Evolutionary conservation across 2,329 filamentous ascomycete species (phyloP).

Genomic region (Rhinocladiella similis): DNA sequence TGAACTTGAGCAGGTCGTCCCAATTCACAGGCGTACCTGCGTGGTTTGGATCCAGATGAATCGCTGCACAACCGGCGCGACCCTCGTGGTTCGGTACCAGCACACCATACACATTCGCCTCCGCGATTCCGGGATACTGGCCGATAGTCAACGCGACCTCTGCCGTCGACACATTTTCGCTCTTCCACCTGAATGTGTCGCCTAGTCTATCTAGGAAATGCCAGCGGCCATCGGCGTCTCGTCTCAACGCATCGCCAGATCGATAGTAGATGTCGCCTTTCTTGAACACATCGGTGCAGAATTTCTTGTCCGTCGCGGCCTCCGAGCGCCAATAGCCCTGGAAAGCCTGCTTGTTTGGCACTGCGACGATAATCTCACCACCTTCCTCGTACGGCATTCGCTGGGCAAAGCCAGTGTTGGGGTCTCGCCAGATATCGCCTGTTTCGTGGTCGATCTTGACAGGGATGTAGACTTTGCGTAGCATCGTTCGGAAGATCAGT

Average conservation of each 20-base stretch:
- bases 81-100: slow-evolving; percentile 78
- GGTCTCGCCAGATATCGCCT: slow-evolving; percentile 65
- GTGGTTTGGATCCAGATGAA: slow-evolving; percentile 56
- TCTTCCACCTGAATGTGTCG: slow-evolving; percentile 62
- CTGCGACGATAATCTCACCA: slow-evolving; percentile 73
- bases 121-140: slow-evolving; percentile 63
- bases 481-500: slow-evolving; percentile 54
- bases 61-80: slow-evolving; percentile 75
- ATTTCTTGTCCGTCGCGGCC: slow-evolving; percentile 69
- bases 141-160: slow-evolving; percentile 79
- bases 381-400: slow-evolving; percentile 65
- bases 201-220: slow-evolving; percentile 72
- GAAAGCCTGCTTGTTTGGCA: slow-evolving; percentile 65
- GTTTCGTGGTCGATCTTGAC: slow-evolving; percentile 69
- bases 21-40: slow-evolving; percentile 56
- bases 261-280: slow-evolving; percentile 82
- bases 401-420: slow-evolving; percentile 66
- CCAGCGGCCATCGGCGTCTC: slow-evolving; percentile 67
- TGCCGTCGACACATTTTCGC: slow-evolving; percentile 77
- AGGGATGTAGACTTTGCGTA: slow-evolving; percentile 60
- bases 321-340: slow-evolving; percentile 80
- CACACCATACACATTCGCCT: slow-evolving; percentile 87
- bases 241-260: slow-evolving; percentile 77
- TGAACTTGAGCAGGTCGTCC: slow-evolving; percentile 58
- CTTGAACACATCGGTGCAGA: slow-evolving; percentile 69